Evolutionary conservation across 805 yeast genomes (phyloP), one percentile per base, ranked within the genome.

Genomic region (Saccharomycopsis javanensis): DNA sequence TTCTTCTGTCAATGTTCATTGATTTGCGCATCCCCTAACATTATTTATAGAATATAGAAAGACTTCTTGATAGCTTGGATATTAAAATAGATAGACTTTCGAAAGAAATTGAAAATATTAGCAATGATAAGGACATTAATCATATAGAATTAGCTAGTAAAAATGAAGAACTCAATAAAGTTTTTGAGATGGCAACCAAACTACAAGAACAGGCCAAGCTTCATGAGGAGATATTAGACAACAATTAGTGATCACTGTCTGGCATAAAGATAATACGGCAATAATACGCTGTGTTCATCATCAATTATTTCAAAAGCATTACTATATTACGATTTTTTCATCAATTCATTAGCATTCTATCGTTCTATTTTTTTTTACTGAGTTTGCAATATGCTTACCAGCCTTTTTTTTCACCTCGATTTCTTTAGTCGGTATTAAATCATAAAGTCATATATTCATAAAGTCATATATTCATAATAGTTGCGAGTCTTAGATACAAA

Each of bases 1-100:
- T 51, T 20, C 4, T n/a, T n/a, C 11, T 51, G 13, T 34, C 18
- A 3, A 3, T 15, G 20, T 33, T 11, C 8, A 33, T 51, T 15
- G 11, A n/a, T 10, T 4, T 51, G 27, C 15, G 27, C 4, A 33
- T 51, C 11, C 13, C 31, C 45, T 25, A 18, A 51, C 35, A 18
- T 4, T 8, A 11, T 2, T 34, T 15, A n/a, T 5, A 54, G 55
- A 35, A 38, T 23, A 37, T 57, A 15, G 59, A 57, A 18, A 35
- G 16, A 20, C 37, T 57, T 30, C 38, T 57, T 16, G 59, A 53
- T 15, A 33, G 27, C 16, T 13, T 57, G 6, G 56, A 57, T 18
- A 13, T 20, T 4, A 57, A 57, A 23, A 55, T 55, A 18, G 54
- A 51, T 34, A 16, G 27, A n/a, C 48, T 42, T 11, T 42, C 48